Conservation (phyloP, 176 grass and related monocot species). For the Tillandsia leiboldiana region DNA sequence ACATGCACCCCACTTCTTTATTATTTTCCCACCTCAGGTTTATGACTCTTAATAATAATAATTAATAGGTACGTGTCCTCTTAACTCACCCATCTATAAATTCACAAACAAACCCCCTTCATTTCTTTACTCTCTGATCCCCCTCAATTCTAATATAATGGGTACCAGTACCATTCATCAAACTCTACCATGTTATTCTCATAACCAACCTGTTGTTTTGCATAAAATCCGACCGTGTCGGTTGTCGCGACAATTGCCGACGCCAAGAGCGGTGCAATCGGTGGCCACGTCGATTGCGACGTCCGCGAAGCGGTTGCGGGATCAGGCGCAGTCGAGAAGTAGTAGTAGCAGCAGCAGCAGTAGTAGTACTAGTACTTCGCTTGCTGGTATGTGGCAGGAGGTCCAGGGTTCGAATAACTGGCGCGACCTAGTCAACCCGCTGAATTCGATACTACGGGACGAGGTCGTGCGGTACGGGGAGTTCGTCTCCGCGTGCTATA, state of each 20-base stretch:
- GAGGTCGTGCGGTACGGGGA: slow-evolving; percentile 72
- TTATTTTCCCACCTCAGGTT: no score
- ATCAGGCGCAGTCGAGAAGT: no score
- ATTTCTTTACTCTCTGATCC: neutral
- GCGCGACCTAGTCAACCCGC: slow-evolving; percentile 29
- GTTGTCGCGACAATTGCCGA: no score
- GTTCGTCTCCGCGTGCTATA: slow-evolving; percentile 61
- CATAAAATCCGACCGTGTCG: no score
- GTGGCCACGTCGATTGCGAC: no score
- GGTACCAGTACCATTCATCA: neutral
- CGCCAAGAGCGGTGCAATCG: no score
- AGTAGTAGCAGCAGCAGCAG: no score
- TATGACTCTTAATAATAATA: no score
- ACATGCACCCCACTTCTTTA: slow-evolving; percentile 13
- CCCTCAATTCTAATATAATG: neutral
- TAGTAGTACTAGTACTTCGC: neutral
- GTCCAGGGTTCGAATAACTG: slow-evolving; percentile 58
- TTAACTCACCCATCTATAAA: slow-evolving; percentile 13
- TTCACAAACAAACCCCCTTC: neutral
- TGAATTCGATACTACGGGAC: slow-evolving; percentile 27
- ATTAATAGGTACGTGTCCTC: no score
- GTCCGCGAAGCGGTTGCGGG: no score
- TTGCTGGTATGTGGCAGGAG: slow-evolving; percentile 51
- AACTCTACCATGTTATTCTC: neutral
- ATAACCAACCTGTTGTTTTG: no score